Evolutionary conservation across 495 filamentous ascomycete genomes (phyloP).

Genomic region (Darksidea phi): DNA sequence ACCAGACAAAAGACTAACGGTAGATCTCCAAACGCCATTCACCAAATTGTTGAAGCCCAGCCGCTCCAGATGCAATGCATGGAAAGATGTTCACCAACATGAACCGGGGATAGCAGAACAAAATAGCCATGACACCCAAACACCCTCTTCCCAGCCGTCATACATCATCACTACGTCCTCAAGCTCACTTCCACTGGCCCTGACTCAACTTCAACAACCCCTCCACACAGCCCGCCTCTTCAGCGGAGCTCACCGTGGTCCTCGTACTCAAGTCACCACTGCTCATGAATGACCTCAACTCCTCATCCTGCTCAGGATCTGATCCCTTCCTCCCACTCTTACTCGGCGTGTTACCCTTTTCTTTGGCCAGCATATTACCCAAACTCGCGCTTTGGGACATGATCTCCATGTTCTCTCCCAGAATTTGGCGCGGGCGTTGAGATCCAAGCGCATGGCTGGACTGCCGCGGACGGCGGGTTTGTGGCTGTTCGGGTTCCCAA

Average conservation of each 20-base stretch:
- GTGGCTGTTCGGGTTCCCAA: constrained; percentile 59
- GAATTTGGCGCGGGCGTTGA: constrained; percentile 26
- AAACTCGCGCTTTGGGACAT: constrained; percentile 32
- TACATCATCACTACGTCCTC: background rate
- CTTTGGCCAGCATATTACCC: constrained; percentile 25
- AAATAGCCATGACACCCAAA: no score
- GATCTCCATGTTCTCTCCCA: constrained; percentile 36
- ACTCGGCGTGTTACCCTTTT: background rate
- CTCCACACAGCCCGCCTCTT: constrained; percentile 35
- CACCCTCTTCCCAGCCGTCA: no score
- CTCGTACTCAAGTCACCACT: constrained; percentile 4
- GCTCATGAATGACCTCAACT: constrained; percentile 31
- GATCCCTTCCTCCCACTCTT: constrained; percentile 2
- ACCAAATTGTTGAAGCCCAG: no score
- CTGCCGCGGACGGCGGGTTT: background rate
- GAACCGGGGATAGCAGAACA: no score
- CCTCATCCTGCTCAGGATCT: constrained; percentile 34
- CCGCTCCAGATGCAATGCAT: no score
- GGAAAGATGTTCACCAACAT: no score
- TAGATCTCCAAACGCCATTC: no score
- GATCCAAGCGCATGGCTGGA: background rate
- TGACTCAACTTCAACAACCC: constrained; percentile 35
- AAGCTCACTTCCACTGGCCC: constrained; percentile 33
- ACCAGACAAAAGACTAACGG: no score
- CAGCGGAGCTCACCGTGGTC: constrained; percentile 25